Conservation (phyloP, 805 yeast genomes). For the Wickerhamiella dianesei region DNA sequence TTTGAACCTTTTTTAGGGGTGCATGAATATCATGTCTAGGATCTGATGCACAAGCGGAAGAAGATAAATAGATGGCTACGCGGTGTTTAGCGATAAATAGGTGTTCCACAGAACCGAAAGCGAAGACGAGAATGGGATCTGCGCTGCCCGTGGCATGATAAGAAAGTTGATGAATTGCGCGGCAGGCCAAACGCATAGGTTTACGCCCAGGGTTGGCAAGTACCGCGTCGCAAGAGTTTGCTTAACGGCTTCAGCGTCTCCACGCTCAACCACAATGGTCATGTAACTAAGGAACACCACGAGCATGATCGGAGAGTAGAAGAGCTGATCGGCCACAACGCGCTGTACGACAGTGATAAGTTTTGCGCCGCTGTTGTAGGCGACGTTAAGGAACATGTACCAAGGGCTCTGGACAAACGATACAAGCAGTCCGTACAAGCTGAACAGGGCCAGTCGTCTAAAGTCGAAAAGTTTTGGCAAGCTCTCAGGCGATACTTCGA, state of each 20-base stretch:
- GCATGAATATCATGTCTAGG: too few relatives aligned
- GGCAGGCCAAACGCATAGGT: slow-evolving; percentile 85
- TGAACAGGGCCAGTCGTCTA: slow-evolving; percentile 60
- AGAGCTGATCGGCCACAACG: slow-evolving; percentile 77
- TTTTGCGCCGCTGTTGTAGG: slow-evolving; percentile 65
- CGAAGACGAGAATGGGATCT: slow-evolving; percentile 82
- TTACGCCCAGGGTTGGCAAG: slow-evolving; percentile 47
- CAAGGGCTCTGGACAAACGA: slow-evolving; percentile 78
- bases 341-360: slow-evolving; percentile 67
- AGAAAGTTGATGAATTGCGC: slow-evolving; percentile 71
- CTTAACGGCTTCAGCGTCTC: slow-evolving; percentile 48
- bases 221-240: slow-evolving; percentile 45
- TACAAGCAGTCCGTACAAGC: slow-evolving; percentile 75
- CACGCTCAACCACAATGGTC: slow-evolving; percentile 65
- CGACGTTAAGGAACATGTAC: slow-evolving; percentile 68
- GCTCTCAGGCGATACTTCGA: slow-evolving; percentile 5
- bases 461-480: slow-evolving; percentile 39
- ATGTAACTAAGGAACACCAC: slow-evolving; percentile 74
- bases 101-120: slow-evolving; percentile 92
- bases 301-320: slow-evolving; percentile 78
- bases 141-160: slow-evolving; percentile 62
- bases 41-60: neutral
- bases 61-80: neutral
- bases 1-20: too few relatives aligned
- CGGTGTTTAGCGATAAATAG: slow-evolving; percentile 65